Evolutionary conservation across 75 land plant genomes (phyloP).

Genomic region (Pinus taeda): DNA sequence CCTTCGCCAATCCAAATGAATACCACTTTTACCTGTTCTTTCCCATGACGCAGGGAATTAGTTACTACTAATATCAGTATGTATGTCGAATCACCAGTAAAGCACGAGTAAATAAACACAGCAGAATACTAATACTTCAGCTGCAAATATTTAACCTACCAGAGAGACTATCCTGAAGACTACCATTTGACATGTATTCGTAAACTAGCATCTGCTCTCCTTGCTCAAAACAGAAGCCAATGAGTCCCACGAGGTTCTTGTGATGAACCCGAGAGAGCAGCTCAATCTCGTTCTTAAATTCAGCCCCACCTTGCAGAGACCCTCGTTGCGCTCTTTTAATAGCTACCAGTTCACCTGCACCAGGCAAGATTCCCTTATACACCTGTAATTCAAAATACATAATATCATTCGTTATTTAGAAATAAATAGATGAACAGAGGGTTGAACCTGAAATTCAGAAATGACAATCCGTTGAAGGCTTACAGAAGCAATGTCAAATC

Average conservation of each 20-base stretch:
- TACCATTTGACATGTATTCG: conserved; percentile 76
- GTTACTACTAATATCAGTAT: background rate
- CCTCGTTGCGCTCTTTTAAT: conserved; percentile 79
- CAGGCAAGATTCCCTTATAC: conserved; percentile 54
- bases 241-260: conserved; percentile 71
- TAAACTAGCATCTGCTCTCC: conserved; percentile 89
- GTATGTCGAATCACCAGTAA: background rate
- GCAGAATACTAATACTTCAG: too few species aligned
- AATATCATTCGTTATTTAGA: background rate
- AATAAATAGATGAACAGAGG: background rate
- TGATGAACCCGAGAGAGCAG: conserved; percentile 90
- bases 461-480: background rate
- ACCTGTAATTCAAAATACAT: conserved; percentile 38
- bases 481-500: background rate
- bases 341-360: conserved; percentile 60
- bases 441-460: background rate
- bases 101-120: background rate
- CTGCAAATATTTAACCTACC: background rate
- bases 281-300: conserved; percentile 91
- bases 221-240: conserved; percentile 80
- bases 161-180: conserved; percentile 49
- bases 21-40: conserved; percentile 46
- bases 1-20: conserved; percentile 62
- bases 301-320: conserved; percentile 77
- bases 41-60: background rate